Base-by-base conservation (phyloP, 140 eudicot genomes). In the Oenanthe javanica region DNA sequence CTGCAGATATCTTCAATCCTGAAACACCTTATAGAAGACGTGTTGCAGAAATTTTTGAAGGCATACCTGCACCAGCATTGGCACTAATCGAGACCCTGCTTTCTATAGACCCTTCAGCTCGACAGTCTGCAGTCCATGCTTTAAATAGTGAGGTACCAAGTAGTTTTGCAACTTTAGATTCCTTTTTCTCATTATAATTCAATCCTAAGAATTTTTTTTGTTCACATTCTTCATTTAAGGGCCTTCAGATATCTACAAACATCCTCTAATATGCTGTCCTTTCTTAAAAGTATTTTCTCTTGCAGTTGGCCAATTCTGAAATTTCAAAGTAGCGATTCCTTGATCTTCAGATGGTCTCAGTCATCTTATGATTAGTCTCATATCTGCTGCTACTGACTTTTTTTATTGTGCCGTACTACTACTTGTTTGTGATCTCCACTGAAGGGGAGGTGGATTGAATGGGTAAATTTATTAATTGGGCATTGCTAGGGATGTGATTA, bases 31-130 rank as follows among this genome's bases (percentile, higher is more conserved):
- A 12, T 27, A 50, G 25, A 49, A 48, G 79, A 75, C 16, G 45
- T 13, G 23, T 75, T 48, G 79, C 79, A 49, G 79, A 75, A 75
- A 25, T 11, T 64, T 87, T 89, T 36, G 85, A 83, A 76, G 87
- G 83, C 64, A 85, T 89, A 18, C 91, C 93, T 51, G 73, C 83
- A 64, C 91, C 91, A 18, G 90, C 90, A 57, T 57, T 87, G 77
- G 83, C 79, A 57, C 89, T 87, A 11, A 83, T 87, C 27, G 93
- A 89, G 79, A 79, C 63, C 40, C 84, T 89, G 27, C 87, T 89
- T 48, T 87, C 91, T 31, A 72, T 89, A 75, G 93, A 89, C 80
- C 93, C 93, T 66, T 81, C 89, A 61, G 89, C 80, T 84, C 90
- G 93, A 76, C 86, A 86, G 67, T 83, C 90, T 73, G 89, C 93